Evolutionary conservation across 2,329 filamentous ascomycete species (phyloP).

Genomic region (Alternaria panax): DNA sequence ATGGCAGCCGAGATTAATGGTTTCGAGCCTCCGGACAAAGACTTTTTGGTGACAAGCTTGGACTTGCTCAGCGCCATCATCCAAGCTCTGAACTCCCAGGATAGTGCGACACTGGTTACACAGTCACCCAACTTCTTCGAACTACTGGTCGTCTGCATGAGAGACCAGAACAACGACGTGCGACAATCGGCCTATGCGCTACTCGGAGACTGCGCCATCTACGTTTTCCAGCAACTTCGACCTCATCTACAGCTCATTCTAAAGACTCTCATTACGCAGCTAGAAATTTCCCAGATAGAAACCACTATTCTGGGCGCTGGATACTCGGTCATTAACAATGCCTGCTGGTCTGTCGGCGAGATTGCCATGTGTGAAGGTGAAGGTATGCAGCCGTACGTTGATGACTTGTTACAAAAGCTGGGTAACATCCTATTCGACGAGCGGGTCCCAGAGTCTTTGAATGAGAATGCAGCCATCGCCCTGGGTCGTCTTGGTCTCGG

Average conservation of each 20-base stretch:
- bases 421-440: constrained; percentile 85
- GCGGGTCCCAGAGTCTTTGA: constrained; percentile 83
- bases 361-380: constrained; percentile 80
- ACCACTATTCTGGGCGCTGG: constrained; percentile 83
- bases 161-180: constrained; percentile 88
- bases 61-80: constrained; percentile 93
- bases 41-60: constrained; percentile 93
- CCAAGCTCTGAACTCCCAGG: constrained; percentile 78
- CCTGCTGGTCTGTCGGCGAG: constrained; percentile 95
- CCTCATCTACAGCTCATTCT: constrained; percentile 76
- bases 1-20: constrained; percentile 71
- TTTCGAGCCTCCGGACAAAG: constrained; percentile 87
- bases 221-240: constrained; percentile 83
- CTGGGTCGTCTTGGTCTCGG: constrained; percentile 85
- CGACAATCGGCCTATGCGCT: constrained; percentile 95
- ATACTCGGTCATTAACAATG: constrained; percentile 96
- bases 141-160: constrained; percentile 88
- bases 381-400: constrained; percentile 77
- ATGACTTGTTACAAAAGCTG: constrained; percentile 77
- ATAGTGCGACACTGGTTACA: constrained; percentile 78
- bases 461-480: constrained; percentile 93
- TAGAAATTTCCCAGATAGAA: constrained; percentile 74
- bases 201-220: constrained; percentile 92
- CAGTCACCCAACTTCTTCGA: constrained; percentile 86
- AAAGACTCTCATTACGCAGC: constrained; percentile 82